Base-by-base conservation (phyloP, 768 basidiomycete genomes). In the Leccinum subtestaceum region DNA sequence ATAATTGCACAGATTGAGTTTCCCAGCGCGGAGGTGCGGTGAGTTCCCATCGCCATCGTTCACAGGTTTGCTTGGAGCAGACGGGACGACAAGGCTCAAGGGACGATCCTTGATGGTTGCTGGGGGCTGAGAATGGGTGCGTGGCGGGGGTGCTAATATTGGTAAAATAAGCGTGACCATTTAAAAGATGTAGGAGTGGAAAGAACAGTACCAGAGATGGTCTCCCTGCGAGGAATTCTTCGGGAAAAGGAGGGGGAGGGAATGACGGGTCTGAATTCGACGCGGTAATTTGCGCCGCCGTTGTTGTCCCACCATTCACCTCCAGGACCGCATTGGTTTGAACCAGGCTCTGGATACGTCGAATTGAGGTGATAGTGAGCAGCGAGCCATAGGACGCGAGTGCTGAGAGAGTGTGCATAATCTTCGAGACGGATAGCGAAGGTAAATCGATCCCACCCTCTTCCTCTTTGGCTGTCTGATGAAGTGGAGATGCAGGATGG, bases 221-320 rank as follows among this genome's bases (percentile, higher is more conserved):
- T 60, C n/a, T 70, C 71, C 10, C 63, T 32, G 4, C 70, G 67
- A 11, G 56, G 46, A 34, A 54, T 67, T n/a, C 7, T 53, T 6
- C 36, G 51, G 0, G 29, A 3, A 21, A 38, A 10, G 9, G 50
- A 13, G 3, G 60, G 6, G 5, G 52, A 4, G 1, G 52, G n/a
- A 4, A 57, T 6, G 7, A 53, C 56, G 10, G 65, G 32, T 53
- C 74, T 71, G 74, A 98, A 98, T 25, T 74, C 78, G 54, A 97
- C 75, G 25, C 81, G 77, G 77, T 95, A 98, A 70, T 98, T 95
- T 62, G 70, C 63, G 0, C 86, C 87, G 3, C 64, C 74, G 65
- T 96, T 96, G 70, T 94, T 95, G 75, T 98, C 96, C 96, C 96
- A 98, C 81, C 88, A 90, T 76, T 98, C 95, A 1, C 83, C 82